Evolutionary conservation across 75 land plant genomes (phyloP).

Genomic region (Pinus albicaulis): DNA sequence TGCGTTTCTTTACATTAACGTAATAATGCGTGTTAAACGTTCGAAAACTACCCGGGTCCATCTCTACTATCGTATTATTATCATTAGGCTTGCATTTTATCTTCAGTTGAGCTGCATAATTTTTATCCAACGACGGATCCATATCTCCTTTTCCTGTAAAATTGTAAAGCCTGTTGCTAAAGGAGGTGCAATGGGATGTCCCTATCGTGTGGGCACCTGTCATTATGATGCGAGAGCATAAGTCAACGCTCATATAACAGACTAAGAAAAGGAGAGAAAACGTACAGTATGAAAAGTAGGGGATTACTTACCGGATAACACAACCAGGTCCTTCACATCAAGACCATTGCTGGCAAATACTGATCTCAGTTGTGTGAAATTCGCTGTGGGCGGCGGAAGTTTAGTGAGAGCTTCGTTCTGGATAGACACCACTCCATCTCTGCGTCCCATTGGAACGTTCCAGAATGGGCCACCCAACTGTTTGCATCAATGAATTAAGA

Average conservation of each 20-base stretch:
- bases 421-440: constrained; percentile 33
- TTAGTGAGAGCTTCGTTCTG: constrained; percentile 17
- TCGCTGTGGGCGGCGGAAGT: constrained; percentile 24
- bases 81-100: constrained; percentile 37
- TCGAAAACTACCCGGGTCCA: constrained; percentile 43
- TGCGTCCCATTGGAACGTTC: constrained; percentile 35
- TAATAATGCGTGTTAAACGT: constrained; percentile 52
- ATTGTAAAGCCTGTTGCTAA: constrained; percentile 26
- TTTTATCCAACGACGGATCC: constrained; percentile 42
- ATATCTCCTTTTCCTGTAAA: constrained; percentile 24
- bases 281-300: too few relatives aligned
- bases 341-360: constrained; percentile 27
- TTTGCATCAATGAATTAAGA: too few relatives aligned
- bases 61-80: constrained; percentile 16
- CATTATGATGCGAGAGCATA: not conserved
- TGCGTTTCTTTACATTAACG: not conserved
- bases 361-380: constrained; percentile 16
- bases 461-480: constrained; percentile 17
- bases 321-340: not conserved
- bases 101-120: constrained; percentile 31
- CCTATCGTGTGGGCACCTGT: constrained; percentile 13
- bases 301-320: not conserved
- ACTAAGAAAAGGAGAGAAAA: too few relatives aligned
- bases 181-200: constrained; percentile 9
- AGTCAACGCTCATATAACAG: too few relatives aligned